Base-by-base conservation (phyloP, 2,329 filamentous ascomycete genomes). In the Fusarium concolor region DNA sequence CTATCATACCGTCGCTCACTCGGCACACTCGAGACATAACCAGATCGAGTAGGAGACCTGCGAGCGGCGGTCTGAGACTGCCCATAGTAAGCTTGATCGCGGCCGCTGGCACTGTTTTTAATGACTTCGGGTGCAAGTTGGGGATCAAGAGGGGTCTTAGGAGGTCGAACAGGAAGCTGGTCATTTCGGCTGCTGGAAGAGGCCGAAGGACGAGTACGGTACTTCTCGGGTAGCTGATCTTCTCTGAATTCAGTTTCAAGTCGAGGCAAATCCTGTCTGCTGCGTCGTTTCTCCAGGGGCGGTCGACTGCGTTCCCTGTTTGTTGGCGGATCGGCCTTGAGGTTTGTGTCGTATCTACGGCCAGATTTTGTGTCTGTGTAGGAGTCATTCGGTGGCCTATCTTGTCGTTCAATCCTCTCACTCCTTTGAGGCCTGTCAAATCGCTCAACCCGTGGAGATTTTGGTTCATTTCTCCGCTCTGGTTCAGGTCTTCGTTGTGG, bases 91-190 rank as follows among this genome's bases (percentile, higher is more conserved):
- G 75, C 71, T 52, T 81, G 79, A 38, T 85, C 83, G 4, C 83
- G 79, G 6, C 82, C 79, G 5, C 76, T 77, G 12, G 78, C 74
- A 1, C 79, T 76, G 33, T 80, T 79, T 49, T 80, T 83, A 28
- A 80, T 79, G 3, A 82, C 73, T 4, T 82, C 76, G 0, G 84
- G 83, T 1, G 82, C 81, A 8, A 83, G 66, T 26, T 79, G 74
- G 1, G 74, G 75, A 41, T 82, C 79, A 7, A 76, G 76, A 8
- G 70, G 56, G 44, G 73, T 56, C 31, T 70, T 71, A 31, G 77
- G 72, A 18, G 74, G 62, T 41, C 70, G 65, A 66, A 76, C 50
- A 26, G 76, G 67, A 10, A 74, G 72, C 33, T 78, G 77, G 8
- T 79, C 76, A 22, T 76, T 71, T 5, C 76, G 68, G 28, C 65